Evolutionary conservation across 139 green algal species (phyloP), one percentile per base, ranked within the genome.

Genomic region (Pycnococcus provasolii): DNA sequence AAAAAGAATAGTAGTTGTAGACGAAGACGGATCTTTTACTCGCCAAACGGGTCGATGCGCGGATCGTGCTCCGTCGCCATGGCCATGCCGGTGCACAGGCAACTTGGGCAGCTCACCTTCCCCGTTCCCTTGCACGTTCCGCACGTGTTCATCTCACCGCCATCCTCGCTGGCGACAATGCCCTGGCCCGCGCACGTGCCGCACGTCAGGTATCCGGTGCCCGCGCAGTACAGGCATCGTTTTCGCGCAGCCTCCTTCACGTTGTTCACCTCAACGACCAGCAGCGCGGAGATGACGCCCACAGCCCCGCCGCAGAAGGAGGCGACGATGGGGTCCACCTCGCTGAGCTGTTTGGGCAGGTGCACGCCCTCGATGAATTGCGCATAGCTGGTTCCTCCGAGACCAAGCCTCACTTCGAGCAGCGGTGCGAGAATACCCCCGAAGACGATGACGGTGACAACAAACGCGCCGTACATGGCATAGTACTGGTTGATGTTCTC

Each of bases 321-420:
- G 0, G 93, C 93, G 44, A 99, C 93, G 46, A 99, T 97, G 53
- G 93, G 93, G 74, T 99, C 93, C 54, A 99, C 90, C 71, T 90
- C 60, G 0, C 87, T 86, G 58, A 96, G 83, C 84, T 96, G 88
- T n/a, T 48, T 64, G 3, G 91, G 91, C 66, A 97, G 80, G 74
- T 92, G 80, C 76, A 96, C 64, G n/a, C 51, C 72, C 15, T 74
- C 1, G 73, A 99, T 94, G 78, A 98, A 96, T 5, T 99, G 88
- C 5, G 60, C 41, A 76, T 99, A 99, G 2, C 85, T 88, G 0
- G 78, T 87, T 47, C 90, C 91, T 53, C 93, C 93, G 2, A 99
- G 37, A 3, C 93, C 93, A 47, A 99, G 78, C 45, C 78, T 83
- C 9, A 99, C 79, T 73, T 99, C 89, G 76, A 98, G 74, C 13